A percentile compares a stretch with the other conserved stretches of the same genome.
Evolutionary conservation across 1,139 yeast genomes (phyloP).

Genomic region (Protomyces gravidus): DNA sequence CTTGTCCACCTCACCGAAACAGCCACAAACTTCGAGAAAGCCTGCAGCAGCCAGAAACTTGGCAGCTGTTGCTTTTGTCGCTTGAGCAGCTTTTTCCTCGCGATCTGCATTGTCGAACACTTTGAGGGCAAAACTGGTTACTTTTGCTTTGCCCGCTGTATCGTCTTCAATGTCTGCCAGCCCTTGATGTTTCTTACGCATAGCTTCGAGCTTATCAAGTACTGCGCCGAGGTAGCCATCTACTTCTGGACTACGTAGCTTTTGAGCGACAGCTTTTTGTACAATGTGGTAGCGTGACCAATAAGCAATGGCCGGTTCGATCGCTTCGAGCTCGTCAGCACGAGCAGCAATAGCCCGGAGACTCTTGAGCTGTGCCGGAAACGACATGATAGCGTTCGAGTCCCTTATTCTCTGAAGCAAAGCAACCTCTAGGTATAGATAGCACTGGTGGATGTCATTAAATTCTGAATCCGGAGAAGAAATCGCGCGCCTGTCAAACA

Average conservation of each 20-base stretch:
- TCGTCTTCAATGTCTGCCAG: conserved; percentile 55
- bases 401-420: too few species aligned
- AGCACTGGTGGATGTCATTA: too few species aligned
- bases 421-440: too few species aligned
- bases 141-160: conserved; percentile 54
- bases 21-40: conserved; percentile 48
- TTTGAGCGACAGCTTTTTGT: conserved; percentile 9
- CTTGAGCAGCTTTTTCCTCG: conserved; percentile 44
- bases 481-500: too few species aligned
- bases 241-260: conserved; percentile 4
- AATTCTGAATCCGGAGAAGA: too few species aligned
- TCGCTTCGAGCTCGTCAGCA: conserved; percentile 48
- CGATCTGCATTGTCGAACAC: conserved; percentile 55
- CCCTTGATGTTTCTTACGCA: conserved; percentile 38
- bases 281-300: conserved; percentile 45
- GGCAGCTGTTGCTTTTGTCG: conserved; percentile 43
- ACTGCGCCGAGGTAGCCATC: conserved; percentile 12
- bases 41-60: conserved; percentile 50
- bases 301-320: conserved; percentile 55
- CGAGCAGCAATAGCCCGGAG: conserved; percentile 49
- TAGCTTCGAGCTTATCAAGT: conserved; percentile 29
- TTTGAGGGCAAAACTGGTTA: conserved; percentile 57
- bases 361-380: conserved; percentile 39
- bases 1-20: conserved; percentile 39
- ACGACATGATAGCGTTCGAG: neutral